Evolutionary conservation across 2,329 filamentous ascomycete genomes (phyloP).

Genomic region (Xylaria digitata): DNA sequence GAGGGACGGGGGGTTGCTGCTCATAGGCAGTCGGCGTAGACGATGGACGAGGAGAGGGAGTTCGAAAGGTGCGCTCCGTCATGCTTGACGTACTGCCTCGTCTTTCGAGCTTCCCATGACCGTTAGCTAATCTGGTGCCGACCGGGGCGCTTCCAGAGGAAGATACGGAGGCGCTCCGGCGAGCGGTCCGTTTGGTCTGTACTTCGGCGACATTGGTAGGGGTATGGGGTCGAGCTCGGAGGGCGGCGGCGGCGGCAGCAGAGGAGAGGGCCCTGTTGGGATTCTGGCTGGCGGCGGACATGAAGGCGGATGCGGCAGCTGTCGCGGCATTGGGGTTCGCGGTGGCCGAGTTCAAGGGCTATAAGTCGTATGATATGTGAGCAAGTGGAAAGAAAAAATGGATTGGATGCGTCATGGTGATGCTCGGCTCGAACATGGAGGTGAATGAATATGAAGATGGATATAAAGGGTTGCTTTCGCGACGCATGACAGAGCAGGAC

Average conservation of each 20-base stretch:
- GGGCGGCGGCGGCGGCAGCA: slow-evolving; percentile 86
- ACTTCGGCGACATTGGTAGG: slow-evolving; percentile 84
- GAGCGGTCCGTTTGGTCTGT: slow-evolving; percentile 85
- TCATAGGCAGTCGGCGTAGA: slow-evolving; percentile 53
- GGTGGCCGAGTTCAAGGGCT: slow-evolving; percentile 73
- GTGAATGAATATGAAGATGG: too few relatives aligned
- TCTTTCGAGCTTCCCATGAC: slow-evolving; percentile 64
- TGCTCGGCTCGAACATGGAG: too few relatives aligned
- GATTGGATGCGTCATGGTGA: slow-evolving; percentile 30
- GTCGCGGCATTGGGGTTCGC: slow-evolving; percentile 79
- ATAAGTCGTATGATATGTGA: slow-evolving; percentile 33
- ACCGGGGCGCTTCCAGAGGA: slow-evolving; percentile 67
- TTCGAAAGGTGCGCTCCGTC: slow-evolving; percentile 88
- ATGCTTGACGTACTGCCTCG: slow-evolving; percentile 82
- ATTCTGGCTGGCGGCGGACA: slow-evolving; percentile 67
- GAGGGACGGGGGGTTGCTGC: slow-evolving; percentile 79
- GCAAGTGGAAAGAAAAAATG: slow-evolving; percentile 11
- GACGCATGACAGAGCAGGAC: not conserved
- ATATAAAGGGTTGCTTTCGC: not conserved
- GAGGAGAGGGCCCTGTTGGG: slow-evolving; percentile 78
- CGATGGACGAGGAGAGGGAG: slow-evolving; percentile 70
- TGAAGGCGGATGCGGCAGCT: slow-evolving; percentile 84
- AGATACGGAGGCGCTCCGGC: slow-evolving; percentile 77
- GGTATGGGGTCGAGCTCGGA: slow-evolving; percentile 80
- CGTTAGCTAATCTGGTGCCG: slow-evolving; percentile 52